A percentile compares a stretch with the other conserved stretches of the same genome.
These are phyloP conservation scores for Smallanthus sonchifolius DNA, from an alignment of 129 eudicot species.

Conservation along the genomic window DNA sequence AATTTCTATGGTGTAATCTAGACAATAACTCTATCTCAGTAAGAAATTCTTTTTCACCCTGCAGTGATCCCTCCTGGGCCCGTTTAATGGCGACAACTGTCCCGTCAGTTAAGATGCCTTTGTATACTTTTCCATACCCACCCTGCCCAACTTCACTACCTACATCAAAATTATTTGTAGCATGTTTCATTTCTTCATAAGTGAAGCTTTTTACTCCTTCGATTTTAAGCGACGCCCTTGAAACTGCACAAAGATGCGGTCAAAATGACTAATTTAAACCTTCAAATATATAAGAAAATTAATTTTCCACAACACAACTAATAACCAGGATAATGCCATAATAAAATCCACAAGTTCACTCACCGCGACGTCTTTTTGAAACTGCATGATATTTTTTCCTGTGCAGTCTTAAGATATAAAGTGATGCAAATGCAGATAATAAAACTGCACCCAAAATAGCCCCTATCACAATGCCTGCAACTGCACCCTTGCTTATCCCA, in stretches of 20 bases:
- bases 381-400: constrained; percentile 33
- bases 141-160: constrained; percentile 68
- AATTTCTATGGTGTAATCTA: constrained; percentile 72
- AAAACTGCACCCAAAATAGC: constrained; percentile 59
- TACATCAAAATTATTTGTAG: constrained; percentile 49
- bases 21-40: constrained; percentile 80
- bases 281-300: constrained; percentile 1
- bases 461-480: constrained; percentile 75
- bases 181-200: constrained; percentile 58
- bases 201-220: constrained; percentile 73
- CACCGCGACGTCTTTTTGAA: constrained; percentile 54
- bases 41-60: constrained; percentile 76
- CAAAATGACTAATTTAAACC: not conserved
- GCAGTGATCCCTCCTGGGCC: constrained; percentile 75
- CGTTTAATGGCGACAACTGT: constrained; percentile 82
- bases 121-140: constrained; percentile 81
- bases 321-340: not conserved
- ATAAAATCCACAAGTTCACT: constrained; percentile 26
- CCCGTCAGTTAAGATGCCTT: constrained; percentile 59
- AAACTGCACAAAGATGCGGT: constrained; percentile 33
- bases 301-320: not conserved
- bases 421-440: constrained; percentile 55
- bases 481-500: constrained; percentile 76
- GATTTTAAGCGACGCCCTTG: constrained; percentile 56
- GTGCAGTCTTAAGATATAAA: constrained; percentile 44